Evolutionary conservation across 2,329 filamentous ascomycete genomes (phyloP).

Genomic region (Colletotrichum plurivorum): DNA sequence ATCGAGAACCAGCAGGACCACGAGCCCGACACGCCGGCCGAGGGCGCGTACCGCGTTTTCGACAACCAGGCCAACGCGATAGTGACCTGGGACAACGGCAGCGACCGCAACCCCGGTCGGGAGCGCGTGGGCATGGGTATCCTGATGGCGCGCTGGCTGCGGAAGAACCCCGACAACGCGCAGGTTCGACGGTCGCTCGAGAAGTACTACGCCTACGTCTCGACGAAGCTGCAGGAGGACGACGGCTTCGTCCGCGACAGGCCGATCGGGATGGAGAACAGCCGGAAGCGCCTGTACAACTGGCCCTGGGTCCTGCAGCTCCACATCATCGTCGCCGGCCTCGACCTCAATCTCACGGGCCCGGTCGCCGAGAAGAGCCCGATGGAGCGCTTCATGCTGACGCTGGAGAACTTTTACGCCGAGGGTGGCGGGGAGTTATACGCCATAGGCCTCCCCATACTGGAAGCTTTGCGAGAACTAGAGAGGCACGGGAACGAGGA

Average conservation of each 20-base stretch:
- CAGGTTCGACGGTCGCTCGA: neutral
- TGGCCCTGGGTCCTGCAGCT: constrained; percentile 36
- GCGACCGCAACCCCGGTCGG: constrained; percentile 33
- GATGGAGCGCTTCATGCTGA: constrained; percentile 20
- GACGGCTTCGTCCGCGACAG: constrained; percentile 16
- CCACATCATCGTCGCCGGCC: constrained; percentile 21
- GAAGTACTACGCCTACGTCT: constrained; percentile 28
- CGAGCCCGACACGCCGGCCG: neutral
- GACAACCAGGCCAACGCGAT: constrained; percentile 30
- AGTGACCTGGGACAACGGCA: constrained; percentile 12
- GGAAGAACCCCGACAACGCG: neutral
- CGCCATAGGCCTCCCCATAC: constrained; percentile 26
- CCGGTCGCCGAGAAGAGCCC: constrained; percentile 2
- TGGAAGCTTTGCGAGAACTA: constrained; percentile 15
- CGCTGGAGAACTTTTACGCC: constrained; percentile 23
- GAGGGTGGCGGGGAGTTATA: constrained; percentile 25
- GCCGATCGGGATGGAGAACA: neutral
- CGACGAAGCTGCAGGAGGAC: constrained; percentile 25
- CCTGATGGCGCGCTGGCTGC: constrained; percentile 30
- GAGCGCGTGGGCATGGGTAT: constrained; percentile 39
- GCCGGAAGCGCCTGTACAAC: constrained; percentile 27
- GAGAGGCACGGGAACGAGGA: constrained; percentile 4
- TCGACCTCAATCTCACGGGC: constrained; percentile 3
- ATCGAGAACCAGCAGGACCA: constrained; percentile 26
- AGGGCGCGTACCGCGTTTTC: constrained; percentile 29